Base-by-base conservation (phyloP, 768 basidiomycete species). In the Fomitopsis serialis region DNA sequence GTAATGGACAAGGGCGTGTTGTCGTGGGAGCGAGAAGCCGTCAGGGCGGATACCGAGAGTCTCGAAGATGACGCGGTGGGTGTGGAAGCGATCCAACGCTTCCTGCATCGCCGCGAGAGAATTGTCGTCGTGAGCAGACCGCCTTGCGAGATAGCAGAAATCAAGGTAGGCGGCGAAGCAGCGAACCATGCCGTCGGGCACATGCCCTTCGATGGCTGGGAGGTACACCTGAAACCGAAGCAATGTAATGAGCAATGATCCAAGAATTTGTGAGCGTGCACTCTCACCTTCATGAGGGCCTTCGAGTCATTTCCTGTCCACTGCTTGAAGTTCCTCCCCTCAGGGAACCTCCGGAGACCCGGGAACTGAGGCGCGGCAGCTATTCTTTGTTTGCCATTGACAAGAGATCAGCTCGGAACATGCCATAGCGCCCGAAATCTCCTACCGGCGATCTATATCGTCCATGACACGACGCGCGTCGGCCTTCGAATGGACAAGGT, bases 241-340 rank as follows among this genome's bases (percentile, higher is more conserved):
- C n/a, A n/a, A n/a, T n/a, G n/a, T n/a, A n/a, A n/a, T n/a, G n/a
- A n/a, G n/a, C n/a, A 32, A 32, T 11, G 11, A 6, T n/a, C n/a
- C n/a, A n/a, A 6, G 11, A 11, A 32, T 11, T 32, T 6, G n/a
- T 6, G n/a, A n/a, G n/a, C n/a, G n/a, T n/a, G n/a, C n/a, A 32
- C 11, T 32, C 37, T 22, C 25, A 64, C 64, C 58, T 66, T 66
- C 63, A 66, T 66, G n/a, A 66, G 36, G 1, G 55, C 65, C 42
- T 66, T 66, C 1, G 62, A 65, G 37, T 66, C 64, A 35, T 66
- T 56, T 3, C 62, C 65, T 2, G 62, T 66, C 64, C 64, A 66
- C 24, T 64, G 64, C 29, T 63, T 64, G 58, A 64, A 65, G 25
- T 51, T 49, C 10, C 64, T 51, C 0, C 64, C 64, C n/a, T 65